phyloP scores from a whole-genome alignment of 495 filamentous ascomycete genomes.

The Evernia prunastri region DNA sequence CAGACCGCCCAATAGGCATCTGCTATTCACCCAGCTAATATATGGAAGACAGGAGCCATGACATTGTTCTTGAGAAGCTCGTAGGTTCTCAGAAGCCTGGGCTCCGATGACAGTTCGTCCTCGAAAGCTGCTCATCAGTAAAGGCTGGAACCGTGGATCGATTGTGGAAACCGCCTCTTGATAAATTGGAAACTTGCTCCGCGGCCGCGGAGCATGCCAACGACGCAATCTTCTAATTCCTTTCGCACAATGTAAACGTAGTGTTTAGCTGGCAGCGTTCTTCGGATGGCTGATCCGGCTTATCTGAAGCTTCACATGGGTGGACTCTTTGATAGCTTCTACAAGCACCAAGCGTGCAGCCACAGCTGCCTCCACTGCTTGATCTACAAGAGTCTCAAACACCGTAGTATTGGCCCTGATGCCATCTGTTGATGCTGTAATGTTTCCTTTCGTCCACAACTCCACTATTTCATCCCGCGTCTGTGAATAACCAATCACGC shows the following conservation, averaged over 20 bases:
- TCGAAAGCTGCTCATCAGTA: neutral
- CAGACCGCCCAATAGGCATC: neutral
- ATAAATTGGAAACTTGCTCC: neutral
- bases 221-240: neutral
- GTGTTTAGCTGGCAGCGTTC: conserved; percentile 11
- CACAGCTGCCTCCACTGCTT: conserved; percentile 56
- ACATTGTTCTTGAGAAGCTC: neutral
- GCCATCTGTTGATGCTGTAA: conserved; percentile 34
- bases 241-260: neutral
- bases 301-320: conserved; percentile 29
- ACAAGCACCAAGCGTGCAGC: conserved; percentile 52
- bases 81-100: neutral
- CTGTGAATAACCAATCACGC: conserved; percentile 86
- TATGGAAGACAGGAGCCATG: neutral
- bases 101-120: neutral
- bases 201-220: neutral
- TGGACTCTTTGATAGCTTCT: conserved; percentile 51
- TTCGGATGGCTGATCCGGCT: conserved; percentile 23
- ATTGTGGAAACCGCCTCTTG: neutral
- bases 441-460: conserved; percentile 83
- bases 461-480: conserved; percentile 86
- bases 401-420: conserved; percentile 27
- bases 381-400: conserved; percentile 53
- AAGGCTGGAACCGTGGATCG: neutral
- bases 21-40: neutral